These are phyloP conservation scores for Cryptococcus maquisensis DNA, from an alignment of 1,284 basidiomycete species.

Conservation along the genomic window DNA sequence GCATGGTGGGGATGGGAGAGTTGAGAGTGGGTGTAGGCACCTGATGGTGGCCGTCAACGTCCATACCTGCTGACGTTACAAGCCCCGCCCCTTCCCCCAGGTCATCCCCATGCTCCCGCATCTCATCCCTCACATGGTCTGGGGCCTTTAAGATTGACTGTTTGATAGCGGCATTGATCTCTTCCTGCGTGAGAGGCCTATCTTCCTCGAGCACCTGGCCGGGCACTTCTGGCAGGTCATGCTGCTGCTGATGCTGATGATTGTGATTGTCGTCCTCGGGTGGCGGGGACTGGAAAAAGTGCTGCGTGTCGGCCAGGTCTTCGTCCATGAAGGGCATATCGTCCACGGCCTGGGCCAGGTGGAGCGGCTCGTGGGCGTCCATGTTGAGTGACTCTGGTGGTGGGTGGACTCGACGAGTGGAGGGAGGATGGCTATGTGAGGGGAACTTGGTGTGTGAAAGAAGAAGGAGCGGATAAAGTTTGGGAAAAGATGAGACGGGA, in stretches of 20 bases:
- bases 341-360: conserved; percentile 10
- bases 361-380: conserved; percentile 8
- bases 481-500: conserved; percentile 6
- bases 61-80: not conserved
- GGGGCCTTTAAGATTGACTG: conserved; percentile 20
- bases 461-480: not conserved
- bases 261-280: not conserved
- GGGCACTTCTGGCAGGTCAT: not conserved
- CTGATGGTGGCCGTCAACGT: not conserved
- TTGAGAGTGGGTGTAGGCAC: not conserved
- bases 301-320: conserved; percentile 3
- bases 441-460: conserved; percentile 7
- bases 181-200: conserved; percentile 12
- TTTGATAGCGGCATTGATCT: conserved; percentile 22
- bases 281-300: conserved; percentile 9
- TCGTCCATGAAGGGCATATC: conserved; percentile 12
- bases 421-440: conserved; percentile 17
- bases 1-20: not conserved
- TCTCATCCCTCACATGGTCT: conserved; percentile 10
- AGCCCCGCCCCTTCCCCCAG: not conserved
- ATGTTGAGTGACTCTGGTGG: conserved; percentile 1
- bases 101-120: not conserved
- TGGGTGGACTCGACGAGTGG: conserved; percentile 15
- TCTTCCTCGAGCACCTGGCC: not conserved
- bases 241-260: not conserved